These are phyloP conservation scores for Trichopus zeylanicus DNA, from an alignment of 116 monocot species.

Conservation along the genomic window DNA sequence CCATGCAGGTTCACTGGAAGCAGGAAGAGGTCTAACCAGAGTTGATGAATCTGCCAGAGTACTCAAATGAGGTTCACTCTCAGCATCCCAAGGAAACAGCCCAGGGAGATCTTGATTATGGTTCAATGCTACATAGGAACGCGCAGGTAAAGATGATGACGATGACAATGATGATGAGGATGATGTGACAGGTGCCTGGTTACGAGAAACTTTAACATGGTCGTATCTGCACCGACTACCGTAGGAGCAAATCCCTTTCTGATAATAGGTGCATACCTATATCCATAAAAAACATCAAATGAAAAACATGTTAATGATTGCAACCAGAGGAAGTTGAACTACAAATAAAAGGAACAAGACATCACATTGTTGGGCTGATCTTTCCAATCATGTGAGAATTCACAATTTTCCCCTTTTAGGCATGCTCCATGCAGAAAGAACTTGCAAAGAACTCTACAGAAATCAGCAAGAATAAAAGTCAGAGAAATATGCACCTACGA, in stretches of 20 bases:
- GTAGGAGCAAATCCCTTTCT: slow-evolving; percentile 85
- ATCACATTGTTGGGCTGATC: slow-evolving; percentile 80
- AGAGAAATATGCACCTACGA: too few species aligned
- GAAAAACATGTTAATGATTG: background rate
- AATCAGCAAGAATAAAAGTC: too few species aligned
- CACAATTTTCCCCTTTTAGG: slow-evolving; percentile 85
- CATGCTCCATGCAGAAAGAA: slow-evolving; percentile 88
- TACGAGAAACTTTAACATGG: slow-evolving; percentile 63
- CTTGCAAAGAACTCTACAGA: slow-evolving; percentile 77
- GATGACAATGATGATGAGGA: slow-evolving; percentile 38
- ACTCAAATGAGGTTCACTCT: slow-evolving; percentile 8
- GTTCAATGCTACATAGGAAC: slow-evolving; percentile 11
- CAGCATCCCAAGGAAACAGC: slow-evolving; percentile 10
- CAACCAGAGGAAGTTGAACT: slow-evolving; percentile 2
- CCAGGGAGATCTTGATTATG: slow-evolving; percentile 14
- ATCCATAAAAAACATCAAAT: slow-evolving; percentile 8
- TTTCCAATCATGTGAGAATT: slow-evolving; percentile 96
- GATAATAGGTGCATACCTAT: slow-evolving; percentile 89
- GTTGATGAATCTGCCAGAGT: too few species aligned
- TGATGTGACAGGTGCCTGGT: too few species aligned
- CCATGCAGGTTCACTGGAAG: slow-evolving; percentile 33
- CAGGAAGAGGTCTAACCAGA: too few species aligned
- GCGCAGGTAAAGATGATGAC: slow-evolving; percentile 16
- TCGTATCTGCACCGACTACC: slow-evolving; percentile 91
- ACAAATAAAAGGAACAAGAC: background rate